These are phyloP conservation scores for Phtheirospermum japonicum DNA, from an alignment of 257 asterid species.

Conservation along the genomic window DNA sequence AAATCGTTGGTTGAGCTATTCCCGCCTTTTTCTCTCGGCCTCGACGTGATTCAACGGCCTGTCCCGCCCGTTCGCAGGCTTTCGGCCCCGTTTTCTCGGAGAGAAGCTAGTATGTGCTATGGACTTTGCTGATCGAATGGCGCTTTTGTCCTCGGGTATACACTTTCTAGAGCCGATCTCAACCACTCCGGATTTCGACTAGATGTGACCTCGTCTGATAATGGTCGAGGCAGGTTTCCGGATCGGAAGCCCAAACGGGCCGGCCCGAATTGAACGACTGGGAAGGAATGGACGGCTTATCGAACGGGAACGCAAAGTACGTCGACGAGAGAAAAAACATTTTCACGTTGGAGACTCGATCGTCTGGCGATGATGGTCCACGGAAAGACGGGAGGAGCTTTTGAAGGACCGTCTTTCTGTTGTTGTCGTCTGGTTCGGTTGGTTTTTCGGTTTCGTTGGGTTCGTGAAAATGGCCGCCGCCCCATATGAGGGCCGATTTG, in stretches of 20 bases:
- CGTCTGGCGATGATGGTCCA: slow-evolving; percentile 63
- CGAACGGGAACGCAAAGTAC: slow-evolving; percentile 87
- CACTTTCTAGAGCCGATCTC: slow-evolving; percentile 74
- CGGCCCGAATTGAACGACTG: slow-evolving; percentile 90
- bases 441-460: slow-evolving; percentile 27
- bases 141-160: slow-evolving; percentile 53
- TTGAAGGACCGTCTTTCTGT: slow-evolving; percentile 59
- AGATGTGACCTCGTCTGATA: slow-evolving; percentile 73
- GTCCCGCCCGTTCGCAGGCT: slow-evolving; percentile 86
- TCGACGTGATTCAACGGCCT: slow-evolving; percentile 85
- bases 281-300: slow-evolving; percentile 86
- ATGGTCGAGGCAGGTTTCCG: slow-evolving; percentile 49
- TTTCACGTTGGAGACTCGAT: slow-evolving; percentile 60
- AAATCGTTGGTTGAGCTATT: slow-evolving; percentile 85
- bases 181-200: slow-evolving; percentile 84
- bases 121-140: slow-evolving; percentile 58
- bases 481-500: slow-evolving; percentile 92
- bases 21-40: slow-evolving; percentile 93
- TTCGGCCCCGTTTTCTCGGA: slow-evolving; percentile 79
- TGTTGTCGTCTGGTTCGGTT: slow-evolving; percentile 39
- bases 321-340: slow-evolving; percentile 83
- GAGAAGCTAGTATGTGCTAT: slow-evolving; percentile 72
- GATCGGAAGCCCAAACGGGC: slow-evolving; percentile 70
- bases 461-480: slow-evolving; percentile 79
- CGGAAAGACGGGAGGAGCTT: slow-evolving; percentile 75